Evolutionary conservation across 257 asterid species (phyloP), one percentile per base, ranked within the genome.

Genomic region (Striga asiatica): DNA sequence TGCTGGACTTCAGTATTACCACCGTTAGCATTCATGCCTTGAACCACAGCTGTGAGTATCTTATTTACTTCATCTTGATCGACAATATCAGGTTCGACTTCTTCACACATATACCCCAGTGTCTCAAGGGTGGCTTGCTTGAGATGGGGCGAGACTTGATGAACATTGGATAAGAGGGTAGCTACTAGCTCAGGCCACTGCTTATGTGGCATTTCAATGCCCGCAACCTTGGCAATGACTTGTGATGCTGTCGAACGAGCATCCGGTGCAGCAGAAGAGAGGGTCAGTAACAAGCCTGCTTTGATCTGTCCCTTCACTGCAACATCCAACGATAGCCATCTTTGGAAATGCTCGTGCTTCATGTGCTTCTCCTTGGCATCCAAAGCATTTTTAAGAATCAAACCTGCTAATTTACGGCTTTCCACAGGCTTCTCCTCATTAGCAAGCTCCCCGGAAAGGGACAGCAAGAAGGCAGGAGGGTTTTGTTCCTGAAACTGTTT

Each of bases 401-500:
- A 61, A 32, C 95, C 95, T 28, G 95, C 91, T 55, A 85, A 71
- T 66, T 66, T 85, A 55, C 95, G 95, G 62, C 94, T 80, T 56
- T 85, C 93, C 28, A 78, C 78, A 2, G 95, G 95, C 68, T 85
- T 85, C 62, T 74, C 89, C 70, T 85, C 95, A 58, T 61, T 78
- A 39, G 91, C 74, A 60, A 85, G 93, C 79, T 85, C 95, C 11
- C 75, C 77, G 8, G 94, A 85, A 18, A 85, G 78, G 34, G 95
- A 85, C 25, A 82, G 64, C 71, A 85, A 58, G 58, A 82, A 85
- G 34, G 68, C 80, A 28, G 95, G 79, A 58, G 82, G 93, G 64
- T 85, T 85, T 79, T 82, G 94, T 74, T 85, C 95, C 78, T 85
- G 95, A 64, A 85, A 85, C 69, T 85, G 95, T 43, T 80, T 78